These are phyloP conservation scores for Gossypium schwendimanii DNA, from an alignment of 441 rosid genomes.

Conservation along the genomic window DNA sequence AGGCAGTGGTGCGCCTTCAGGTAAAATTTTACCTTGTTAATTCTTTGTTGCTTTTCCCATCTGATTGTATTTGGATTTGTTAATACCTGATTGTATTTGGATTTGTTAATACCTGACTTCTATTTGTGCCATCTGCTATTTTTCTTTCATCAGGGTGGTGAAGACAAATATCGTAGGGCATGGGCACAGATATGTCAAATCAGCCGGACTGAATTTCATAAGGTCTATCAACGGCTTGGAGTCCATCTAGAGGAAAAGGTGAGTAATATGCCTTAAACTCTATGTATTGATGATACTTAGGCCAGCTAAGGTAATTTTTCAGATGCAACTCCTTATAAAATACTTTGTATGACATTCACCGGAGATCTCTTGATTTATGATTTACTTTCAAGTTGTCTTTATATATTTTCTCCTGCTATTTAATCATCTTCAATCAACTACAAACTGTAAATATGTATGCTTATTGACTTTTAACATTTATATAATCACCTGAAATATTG, in stretches of 20 bases:
- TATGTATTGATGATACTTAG: not conserved
- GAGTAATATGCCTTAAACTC: not conserved
- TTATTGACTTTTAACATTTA: not conserved
- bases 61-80: not conserved
- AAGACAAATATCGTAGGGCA: conserved; percentile 56
- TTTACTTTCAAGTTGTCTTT: not conserved
- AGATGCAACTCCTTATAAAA: not conserved
- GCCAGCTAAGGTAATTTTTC: not conserved
- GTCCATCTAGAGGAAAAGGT: conserved; percentile 11
- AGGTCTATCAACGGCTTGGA: conserved; percentile 12
- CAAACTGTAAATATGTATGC: not conserved
- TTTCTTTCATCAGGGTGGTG: conserved; percentile 54
- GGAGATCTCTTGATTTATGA: not conserved
- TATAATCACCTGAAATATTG: not conserved
- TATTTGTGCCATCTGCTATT: not conserved
- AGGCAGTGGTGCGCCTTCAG: conserved; percentile 89
- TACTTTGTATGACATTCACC: not conserved
- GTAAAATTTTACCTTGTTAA: conserved; percentile 27
- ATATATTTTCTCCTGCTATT: not conserved
- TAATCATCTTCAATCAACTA: not conserved
- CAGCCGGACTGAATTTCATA: conserved; percentile 41
- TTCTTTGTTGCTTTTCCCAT: not conserved
- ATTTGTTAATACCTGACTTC: not conserved
- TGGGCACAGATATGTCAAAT: conserved; percentile 85
- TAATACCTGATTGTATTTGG: too few species aligned